Conservation (phyloP, 805 yeast genomes). For the Hanseniaspora valbyensis region DNA sequence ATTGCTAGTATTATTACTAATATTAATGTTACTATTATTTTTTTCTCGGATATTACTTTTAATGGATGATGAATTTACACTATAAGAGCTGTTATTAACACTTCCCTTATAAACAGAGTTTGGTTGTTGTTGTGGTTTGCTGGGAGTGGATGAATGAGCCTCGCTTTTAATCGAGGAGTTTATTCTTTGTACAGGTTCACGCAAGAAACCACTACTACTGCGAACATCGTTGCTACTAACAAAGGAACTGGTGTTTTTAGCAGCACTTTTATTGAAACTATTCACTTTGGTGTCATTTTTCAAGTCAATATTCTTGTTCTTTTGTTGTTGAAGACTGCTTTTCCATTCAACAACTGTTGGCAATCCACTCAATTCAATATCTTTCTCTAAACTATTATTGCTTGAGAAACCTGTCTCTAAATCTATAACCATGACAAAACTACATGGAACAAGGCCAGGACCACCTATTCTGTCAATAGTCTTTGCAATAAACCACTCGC, state of each 20-base stretch:
- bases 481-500: slow-evolving; percentile 96
- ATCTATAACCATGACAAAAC: slow-evolving; percentile 78
- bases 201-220: too few species aligned
- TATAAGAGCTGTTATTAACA: slow-evolving; percentile 5
- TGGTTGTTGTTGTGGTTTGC: neutral
- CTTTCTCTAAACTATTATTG: slow-evolving; percentile 42
- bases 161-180: neutral
- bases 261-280: too few species aligned
- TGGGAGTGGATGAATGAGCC: neutral
- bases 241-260: too few species aligned
- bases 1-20: neutral
- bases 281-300: slow-evolving; percentile 32
- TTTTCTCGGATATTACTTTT: slow-evolving; percentile 1
- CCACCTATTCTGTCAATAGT: slow-evolving; percentile 93
- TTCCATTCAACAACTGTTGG: slow-evolving; percentile 98
- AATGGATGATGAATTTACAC: slow-evolving; percentile 9
- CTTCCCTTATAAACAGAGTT: neutral
- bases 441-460: slow-evolving; percentile 90
- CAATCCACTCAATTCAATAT: slow-evolving; percentile 54
- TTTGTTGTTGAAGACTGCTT: slow-evolving; percentile 75
- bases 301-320: slow-evolving; percentile 74
- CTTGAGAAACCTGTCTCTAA: slow-evolving; percentile 52
- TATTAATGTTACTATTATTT: slow-evolving; percentile 2
- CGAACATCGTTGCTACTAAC: too few species aligned
- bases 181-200: neutral